phyloP scores from a whole-genome alignment of 805 yeast genomes.

The Ogataea sp. region DNA sequence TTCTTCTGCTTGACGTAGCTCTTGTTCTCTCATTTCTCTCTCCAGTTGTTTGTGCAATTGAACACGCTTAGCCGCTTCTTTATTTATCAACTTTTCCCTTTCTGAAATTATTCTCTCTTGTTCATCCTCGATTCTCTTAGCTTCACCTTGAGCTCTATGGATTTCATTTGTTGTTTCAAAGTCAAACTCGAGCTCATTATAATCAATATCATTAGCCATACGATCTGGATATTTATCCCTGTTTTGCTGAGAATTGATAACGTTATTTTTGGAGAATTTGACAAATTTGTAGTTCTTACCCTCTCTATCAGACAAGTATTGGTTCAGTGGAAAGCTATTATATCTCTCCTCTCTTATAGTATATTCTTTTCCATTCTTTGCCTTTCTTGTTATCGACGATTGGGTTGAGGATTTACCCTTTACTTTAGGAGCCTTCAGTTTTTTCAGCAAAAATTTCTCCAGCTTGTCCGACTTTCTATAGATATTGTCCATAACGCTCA shows the following conservation, averaged over 20 bases:
- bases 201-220: background rate
- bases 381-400: background rate
- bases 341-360: slow-evolving; percentile 17
- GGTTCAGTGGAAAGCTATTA: slow-evolving; percentile 23
- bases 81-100: slow-evolving; percentile 10
- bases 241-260: slow-evolving; percentile 19
- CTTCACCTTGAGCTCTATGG: background rate
- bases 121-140: slow-evolving; percentile 2
- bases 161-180: slow-evolving; percentile 1
- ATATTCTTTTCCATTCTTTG: slow-evolving; percentile 3
- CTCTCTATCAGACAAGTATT: slow-evolving; percentile 20
- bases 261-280: slow-evolving; percentile 19
- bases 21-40: slow-evolving; percentile 8
- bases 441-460: slow-evolving; percentile 8
- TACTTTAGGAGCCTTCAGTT: slow-evolving; percentile 3
- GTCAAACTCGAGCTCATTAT: background rate
- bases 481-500: slow-evolving; percentile 3
- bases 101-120: slow-evolving; percentile 6
- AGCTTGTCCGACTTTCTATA: slow-evolving; percentile 3
- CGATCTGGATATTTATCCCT: slow-evolving; percentile 9
- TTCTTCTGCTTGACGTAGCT: slow-evolving; percentile 20
- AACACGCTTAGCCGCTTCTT: slow-evolving; percentile 5
- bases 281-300: slow-evolving; percentile 24
- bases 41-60: slow-evolving; percentile 4
- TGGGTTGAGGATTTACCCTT: too few relatives aligned